These are phyloP conservation scores for Fusarium proliferatum DNA, from an alignment of 2,329 filamentous ascomycete species.

Conservation along the genomic window DNA sequence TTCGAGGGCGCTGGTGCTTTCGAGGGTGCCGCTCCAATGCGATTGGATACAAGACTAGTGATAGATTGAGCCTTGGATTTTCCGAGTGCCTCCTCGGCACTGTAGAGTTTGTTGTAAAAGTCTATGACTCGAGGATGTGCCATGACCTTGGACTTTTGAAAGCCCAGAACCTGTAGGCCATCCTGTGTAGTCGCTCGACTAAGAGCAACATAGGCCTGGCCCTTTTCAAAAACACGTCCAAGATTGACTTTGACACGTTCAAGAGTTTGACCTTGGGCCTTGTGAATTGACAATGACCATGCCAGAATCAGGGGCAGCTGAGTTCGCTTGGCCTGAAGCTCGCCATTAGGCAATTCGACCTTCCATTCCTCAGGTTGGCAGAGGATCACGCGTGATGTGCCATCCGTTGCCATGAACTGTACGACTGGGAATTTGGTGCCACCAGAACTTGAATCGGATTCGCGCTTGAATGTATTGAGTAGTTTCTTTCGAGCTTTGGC, in stretches of 20 bases:
- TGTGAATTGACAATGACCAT: constrained; percentile 98
- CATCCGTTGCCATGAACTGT: constrained; percentile 81
- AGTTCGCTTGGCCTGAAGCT: constrained; percentile 87
- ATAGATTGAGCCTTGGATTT: constrained; percentile 49
- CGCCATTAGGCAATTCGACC: constrained; percentile 93
- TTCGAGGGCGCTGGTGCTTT: constrained; percentile 31
- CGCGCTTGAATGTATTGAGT: constrained; percentile 58
- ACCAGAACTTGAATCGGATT: constrained; percentile 57
- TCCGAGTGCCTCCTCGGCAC: constrained; percentile 68
- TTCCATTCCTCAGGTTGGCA: constrained; percentile 95
- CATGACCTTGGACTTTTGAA: constrained; percentile 92
- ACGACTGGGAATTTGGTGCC: constrained; percentile 81
- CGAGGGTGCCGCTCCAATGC: constrained; percentile 44
- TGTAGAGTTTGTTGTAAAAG: constrained; percentile 87
- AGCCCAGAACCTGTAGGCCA: constrained; percentile 87
- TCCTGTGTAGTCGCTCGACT: constrained; percentile 90
- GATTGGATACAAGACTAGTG: constrained; percentile 53
- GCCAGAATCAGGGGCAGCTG: constrained; percentile 91
- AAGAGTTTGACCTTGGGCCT: constrained; percentile 94
- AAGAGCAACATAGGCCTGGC: constrained; percentile 95
- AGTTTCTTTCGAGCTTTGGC: constrained; percentile 67
- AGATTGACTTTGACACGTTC: constrained; percentile 95
- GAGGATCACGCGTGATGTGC: constrained; percentile 72
- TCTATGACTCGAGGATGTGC: constrained; percentile 86
- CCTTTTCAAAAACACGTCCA: constrained; percentile 93